Base-by-base conservation (phyloP, 164 flowering plant genomes). In the Houttuynia cordata region DNA sequence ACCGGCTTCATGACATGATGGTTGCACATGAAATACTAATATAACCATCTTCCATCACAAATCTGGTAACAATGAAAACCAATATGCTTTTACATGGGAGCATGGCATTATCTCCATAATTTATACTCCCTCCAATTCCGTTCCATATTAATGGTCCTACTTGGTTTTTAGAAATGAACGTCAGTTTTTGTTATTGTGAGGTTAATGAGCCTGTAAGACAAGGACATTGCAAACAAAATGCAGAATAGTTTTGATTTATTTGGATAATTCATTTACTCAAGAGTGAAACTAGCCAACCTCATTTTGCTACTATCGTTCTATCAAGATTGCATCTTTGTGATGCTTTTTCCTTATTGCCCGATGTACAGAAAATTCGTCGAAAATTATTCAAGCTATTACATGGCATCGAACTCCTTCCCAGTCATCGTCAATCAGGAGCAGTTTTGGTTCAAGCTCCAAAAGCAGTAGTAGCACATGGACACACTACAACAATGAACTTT, bases 311-410 rank as follows among this genome's bases (percentile, higher is more conserved):
- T n/a, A 52, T 52, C 21, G 1, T n/a, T 19, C 10, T 52, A n/a
- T 52, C 55, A 52, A 52, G 14, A 45, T 45, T 3, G 49, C 49
- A 45, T 25, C 15, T 34, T 24, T 14, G 15, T 24, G 30, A 23
- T 23, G 24, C 24, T 54, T 24, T 17, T 54, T 24, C 41, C 30
- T 24, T 15, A 30, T 25, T 24, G 41, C 59, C 49, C 7, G 49
- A 59, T 81, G 81, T 45, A 45, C 89, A 92, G 98, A 81, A 65
- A 87, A 81, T 73, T 89, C 98, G 10, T 73, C 92, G 2, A 91
- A 91, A 68, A 72, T 86, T 57, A 79, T 84, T 64, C 86, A 81
- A 62, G 71, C 94, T 34, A 79, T 86, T 47, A 70, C 96, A 45
- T 88, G 89, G 96, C 80, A 87, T 56, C 80, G 81, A 39, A 79